Base-by-base conservation (phyloP, 768 basidiomycete species). In the Daedaleopsis sinensis region DNA sequence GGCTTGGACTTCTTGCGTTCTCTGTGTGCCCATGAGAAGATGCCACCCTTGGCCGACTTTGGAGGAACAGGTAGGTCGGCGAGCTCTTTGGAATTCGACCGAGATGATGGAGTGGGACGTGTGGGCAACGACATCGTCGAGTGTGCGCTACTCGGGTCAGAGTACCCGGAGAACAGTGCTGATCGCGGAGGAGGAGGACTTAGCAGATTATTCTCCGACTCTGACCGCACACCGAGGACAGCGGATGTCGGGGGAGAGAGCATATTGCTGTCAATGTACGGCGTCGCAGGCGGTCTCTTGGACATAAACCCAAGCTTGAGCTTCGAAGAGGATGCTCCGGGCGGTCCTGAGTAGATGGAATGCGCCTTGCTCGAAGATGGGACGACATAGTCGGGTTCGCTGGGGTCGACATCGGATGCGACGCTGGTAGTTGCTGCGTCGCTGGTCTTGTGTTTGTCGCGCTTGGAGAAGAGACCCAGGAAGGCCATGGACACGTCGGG, bases 61-160 rank as follows among this genome's bases (percentile, higher is more conserved):
- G 63, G 69, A 44, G 68, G 66, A n/a, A 63, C 24, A 9, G 60
- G 59, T 13, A 61, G 38, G 56, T 62, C 55, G 47, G 57, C 32
- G 21, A 13, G 37, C 42, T 68, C 62, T 36, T 57, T 58, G 23
- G 58, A 63, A 56, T 48, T 50, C 24, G 50, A 19, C 42, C 55
- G 60, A 11, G 55, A 37, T 19, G 63, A 37, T 19, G 56, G 7
- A 7, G 42, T 18, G 70, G 76, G 54, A 52, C 78, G 71, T 16
- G 70, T 72, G 15, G 89, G 88, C 38, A 91, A 79, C 32, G 90
- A 91, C 63, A 82, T 83, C 32, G 87, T 86, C 18, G 89, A 89
- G 59, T 80, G 76, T 16, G 81, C 79, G 66, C 73, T 76, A 67
- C 73, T 73, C 24, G 80, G 80, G 68, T 84, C 86, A 24, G 74